phyloP scores from a whole-genome alignment of 73 alveolate genomes.

The Paramecium primaurelia region DNA sequence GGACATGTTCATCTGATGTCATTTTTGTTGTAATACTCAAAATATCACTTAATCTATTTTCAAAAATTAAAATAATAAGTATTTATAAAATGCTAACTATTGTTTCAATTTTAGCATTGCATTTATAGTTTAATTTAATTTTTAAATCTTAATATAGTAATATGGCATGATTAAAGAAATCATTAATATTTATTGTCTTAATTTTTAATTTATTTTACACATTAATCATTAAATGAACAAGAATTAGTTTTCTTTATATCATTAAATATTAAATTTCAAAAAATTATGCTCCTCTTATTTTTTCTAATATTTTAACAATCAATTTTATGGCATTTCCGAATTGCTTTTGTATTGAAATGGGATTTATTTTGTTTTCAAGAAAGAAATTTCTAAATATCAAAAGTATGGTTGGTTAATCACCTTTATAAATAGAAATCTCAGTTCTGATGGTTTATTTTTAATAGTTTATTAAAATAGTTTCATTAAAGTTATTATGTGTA shows the following conservation, averaged over 20 bases:
- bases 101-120: neutral
- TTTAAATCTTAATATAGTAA: neutral
- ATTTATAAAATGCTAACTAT: neutral
- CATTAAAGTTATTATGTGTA: neutral
- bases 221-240: neutral
- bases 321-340: neutral
- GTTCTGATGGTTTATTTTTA: neutral
- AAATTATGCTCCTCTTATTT: neutral
- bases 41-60: neutral
- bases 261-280: neutral
- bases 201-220: neutral
- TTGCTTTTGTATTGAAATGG: neutral
- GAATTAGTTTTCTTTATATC: neutral
- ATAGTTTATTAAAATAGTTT: neutral
- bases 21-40: neutral
- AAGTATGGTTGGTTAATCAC: neutral
- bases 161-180: neutral
- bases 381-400: neutral
- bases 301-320: neutral
- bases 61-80: neutral
- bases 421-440: neutral
- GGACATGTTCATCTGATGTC: neutral
- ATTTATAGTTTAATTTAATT: neutral
- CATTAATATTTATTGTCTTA: neutral
- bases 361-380: neutral